Evolutionary conservation across 2,329 filamentous ascomycete genomes (phyloP).

Genomic region (Penicillium olsonii): DNA sequence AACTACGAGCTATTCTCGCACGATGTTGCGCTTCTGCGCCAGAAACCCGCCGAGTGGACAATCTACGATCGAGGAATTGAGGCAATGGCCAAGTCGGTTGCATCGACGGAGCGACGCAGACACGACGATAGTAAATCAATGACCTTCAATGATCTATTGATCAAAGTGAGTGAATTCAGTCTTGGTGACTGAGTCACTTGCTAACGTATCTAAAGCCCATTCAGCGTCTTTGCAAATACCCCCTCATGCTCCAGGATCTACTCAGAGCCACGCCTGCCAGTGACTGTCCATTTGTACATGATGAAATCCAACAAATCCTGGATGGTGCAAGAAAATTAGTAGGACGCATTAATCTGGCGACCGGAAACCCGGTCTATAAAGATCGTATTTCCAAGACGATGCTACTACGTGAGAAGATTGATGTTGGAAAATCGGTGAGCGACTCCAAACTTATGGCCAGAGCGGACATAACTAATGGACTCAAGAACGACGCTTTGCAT

Average conservation of each 20-base stretch:
- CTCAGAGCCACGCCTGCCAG: constrained; percentile 78
- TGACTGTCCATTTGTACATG: constrained; percentile 81
- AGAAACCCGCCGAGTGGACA: constrained; percentile 71
- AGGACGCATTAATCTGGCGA: constrained; percentile 79
- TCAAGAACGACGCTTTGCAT: constrained; percentile 31
- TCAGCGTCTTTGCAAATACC: constrained; percentile 88
- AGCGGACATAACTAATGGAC: neutral
- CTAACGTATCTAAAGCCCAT: constrained; percentile 66
- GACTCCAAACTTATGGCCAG: neutral
- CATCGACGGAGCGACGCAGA: constrained; percentile 66
- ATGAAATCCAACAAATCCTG: constrained; percentile 73
- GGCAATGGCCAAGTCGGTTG: constrained; percentile 72
- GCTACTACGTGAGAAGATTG: constrained; percentile 77
- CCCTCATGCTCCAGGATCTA: constrained; percentile 80
- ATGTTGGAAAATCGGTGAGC: constrained; percentile 70
- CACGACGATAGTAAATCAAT: constrained; percentile 71
- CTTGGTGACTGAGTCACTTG: neutral
- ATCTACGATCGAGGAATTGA: constrained; percentile 84
- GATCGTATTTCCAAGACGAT: constrained; percentile 77
- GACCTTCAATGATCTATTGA: constrained; percentile 80
- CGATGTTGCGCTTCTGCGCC: constrained; percentile 70
- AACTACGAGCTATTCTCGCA: constrained; percentile 85
- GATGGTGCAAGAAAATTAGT: constrained; percentile 73
- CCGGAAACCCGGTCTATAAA: constrained; percentile 70
- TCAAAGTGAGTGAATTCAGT: constrained; percentile 64